Base-by-base conservation (phyloP, 1,284 basidiomycete genomes). In the Moniliophthora roreri region DNA sequence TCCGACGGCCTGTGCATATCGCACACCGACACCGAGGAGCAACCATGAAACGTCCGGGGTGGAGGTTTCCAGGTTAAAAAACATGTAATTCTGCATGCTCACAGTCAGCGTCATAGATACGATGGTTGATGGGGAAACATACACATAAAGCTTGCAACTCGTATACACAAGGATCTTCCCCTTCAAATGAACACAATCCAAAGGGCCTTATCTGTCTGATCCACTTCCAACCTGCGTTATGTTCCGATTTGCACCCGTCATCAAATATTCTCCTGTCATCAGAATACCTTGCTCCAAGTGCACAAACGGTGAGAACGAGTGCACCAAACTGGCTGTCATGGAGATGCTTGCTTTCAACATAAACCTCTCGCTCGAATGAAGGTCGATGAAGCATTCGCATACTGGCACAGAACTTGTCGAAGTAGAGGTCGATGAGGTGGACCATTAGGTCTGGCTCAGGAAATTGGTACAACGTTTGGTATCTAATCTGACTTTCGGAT, bases 1-100 rank as follows among this genome's bases (percentile, higher is more conserved):
- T 34, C 56, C 56, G 18, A 45, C 49, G 21, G 47, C 56, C 26
- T 54, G 52, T 36, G 56, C 52, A 24, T 45, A 38, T 20, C 56
- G 52, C 36, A 57, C 24, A 38, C 49, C 56, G 8, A 51, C 20
- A 4, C 52, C 52, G 4, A 24, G 15, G 1, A 48, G 16, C 13
- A 48, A 37, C 47, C 47, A 48, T 3, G 34, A 26, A 36, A 36
- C 16, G 21, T 48, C 47, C 10, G 16, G 11, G 16, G 9, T 16
- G 2, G 39, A 40, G 10, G 39, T 40, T 16, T 18, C n/a, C 11
- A 40, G 9, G 16, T 16, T 40, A 16, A 40, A 40, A 5, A 40
- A 5, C 3, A 40, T 40, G 16, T 40, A 40, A 11, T 40, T 40
- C 39, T 40, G 16, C 9, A 18, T 13, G 9, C 10, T 16, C 9